phyloP scores from a whole-genome alignment of 768 basidiomycete species.

The Pleurotus tuber-regium region DNA sequence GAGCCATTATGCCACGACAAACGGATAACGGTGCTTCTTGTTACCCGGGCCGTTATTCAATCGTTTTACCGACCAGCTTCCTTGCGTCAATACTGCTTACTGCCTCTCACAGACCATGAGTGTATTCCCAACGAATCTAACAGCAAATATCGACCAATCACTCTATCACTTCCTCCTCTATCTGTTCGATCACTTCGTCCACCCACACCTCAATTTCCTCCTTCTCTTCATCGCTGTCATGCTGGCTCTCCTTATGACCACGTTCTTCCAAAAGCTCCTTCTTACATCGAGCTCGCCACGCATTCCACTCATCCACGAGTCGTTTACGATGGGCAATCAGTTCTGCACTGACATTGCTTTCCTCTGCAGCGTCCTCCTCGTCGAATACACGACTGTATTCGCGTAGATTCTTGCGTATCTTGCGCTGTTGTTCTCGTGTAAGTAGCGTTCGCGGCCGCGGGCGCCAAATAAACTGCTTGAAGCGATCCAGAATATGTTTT shows the following conservation, averaged over 20 bases:
- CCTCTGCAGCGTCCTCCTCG: constrained; percentile 95
- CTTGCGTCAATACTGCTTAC: too few relatives aligned
- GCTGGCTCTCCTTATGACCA: constrained; percentile 33
- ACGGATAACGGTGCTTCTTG: neutral
- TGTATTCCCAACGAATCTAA: neutral
- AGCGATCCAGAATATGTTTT: constrained; percentile 85
- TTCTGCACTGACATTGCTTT: constrained; percentile 92
- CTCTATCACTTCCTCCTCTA: constrained; percentile 75
- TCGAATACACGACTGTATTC: constrained; percentile 93
- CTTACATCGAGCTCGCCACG: constrained; percentile 80
- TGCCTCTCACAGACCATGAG: constrained; percentile 8
- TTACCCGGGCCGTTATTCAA: neutral
- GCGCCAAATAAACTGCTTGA: constrained; percentile 99
- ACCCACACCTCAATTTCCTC: constrained; percentile 95
- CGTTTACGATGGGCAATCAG: constrained; percentile 86
- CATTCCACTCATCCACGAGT: constrained; percentile 98
- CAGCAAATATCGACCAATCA: neutral
- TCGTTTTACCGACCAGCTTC: neutral
- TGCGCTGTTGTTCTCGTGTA: constrained; percentile 82
- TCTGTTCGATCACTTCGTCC: constrained; percentile 91
- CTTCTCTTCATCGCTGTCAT: constrained; percentile 48
- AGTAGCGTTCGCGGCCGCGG: constrained; percentile 90
- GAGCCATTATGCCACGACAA: neutral
- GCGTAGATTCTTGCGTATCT: constrained; percentile 82
- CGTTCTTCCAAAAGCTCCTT: constrained; percentile 57